These are phyloP conservation scores for Berberis vulgaris DNA, from an alignment of 164 flowering plant species.

Conservation along the genomic window DNA sequence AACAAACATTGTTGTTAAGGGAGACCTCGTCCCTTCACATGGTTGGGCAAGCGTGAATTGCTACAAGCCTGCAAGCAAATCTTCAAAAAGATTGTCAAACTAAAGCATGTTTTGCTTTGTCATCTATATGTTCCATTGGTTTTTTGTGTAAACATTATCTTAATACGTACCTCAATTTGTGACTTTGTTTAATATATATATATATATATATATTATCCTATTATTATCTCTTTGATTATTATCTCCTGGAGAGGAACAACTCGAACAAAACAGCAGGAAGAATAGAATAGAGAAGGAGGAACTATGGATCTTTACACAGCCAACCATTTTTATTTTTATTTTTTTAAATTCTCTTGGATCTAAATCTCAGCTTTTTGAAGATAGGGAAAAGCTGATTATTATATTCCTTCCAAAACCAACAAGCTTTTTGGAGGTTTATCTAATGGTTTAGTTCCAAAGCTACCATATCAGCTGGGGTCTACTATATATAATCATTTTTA, in stretches of 20 bases:
- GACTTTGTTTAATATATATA: background rate
- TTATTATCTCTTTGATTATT: background rate
- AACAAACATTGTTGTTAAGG: background rate
- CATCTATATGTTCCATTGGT: background rate
- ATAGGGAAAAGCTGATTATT: background rate
- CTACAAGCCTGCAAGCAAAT: background rate
- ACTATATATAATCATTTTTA: no score
- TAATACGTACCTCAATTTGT: background rate
- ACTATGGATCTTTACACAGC: no score
- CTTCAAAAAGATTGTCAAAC: background rate
- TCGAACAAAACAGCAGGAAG: no score
- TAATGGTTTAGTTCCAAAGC: no score
- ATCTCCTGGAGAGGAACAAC: background rate
- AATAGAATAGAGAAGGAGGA: no score
- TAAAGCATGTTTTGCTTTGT: background rate
- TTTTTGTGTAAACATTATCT: background rate
- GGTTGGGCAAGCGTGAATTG: background rate
- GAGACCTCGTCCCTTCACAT: background rate
- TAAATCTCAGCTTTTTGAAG: conserved; percentile 1
- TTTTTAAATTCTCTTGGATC: background rate
- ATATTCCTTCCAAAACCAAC: background rate
- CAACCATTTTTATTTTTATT: no score
- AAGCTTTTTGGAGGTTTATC: background rate
- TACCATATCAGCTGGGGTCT: no score
- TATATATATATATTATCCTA: background rate